phyloP scores from a whole-genome alignment of 225 moss, liverwort and hornwort genomes.

The Lunularia cruciata region DNA sequence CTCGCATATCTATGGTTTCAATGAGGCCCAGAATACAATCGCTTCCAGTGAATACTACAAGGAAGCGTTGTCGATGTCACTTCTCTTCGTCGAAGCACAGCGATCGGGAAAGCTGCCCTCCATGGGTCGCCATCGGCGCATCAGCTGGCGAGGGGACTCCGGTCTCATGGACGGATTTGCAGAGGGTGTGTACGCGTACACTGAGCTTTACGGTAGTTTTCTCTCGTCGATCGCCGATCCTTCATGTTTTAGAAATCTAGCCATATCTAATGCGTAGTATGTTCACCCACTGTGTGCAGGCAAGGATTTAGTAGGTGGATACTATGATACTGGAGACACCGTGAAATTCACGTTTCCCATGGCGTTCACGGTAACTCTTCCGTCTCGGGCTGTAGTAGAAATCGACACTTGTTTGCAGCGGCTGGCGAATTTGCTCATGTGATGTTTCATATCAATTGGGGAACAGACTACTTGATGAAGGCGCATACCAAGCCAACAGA shows the following conservation, averaged over 20 bases:
- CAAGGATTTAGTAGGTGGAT: neutral
- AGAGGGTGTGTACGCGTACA: neutral
- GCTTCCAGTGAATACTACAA: neutral
- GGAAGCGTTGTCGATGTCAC: neutral
- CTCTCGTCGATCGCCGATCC: too few relatives aligned
- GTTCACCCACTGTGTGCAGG: too few relatives aligned
- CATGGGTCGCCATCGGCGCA: neutral
- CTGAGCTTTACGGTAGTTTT: too few relatives aligned
- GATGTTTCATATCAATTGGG: neutral
- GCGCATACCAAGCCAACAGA: too few relatives aligned
- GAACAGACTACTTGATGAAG: neutral
- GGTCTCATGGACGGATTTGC: neutral
- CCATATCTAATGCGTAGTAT: too few relatives aligned
- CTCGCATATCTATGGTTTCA: too few relatives aligned
- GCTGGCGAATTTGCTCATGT: neutral
- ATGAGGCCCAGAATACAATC: too few relatives aligned
- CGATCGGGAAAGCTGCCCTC: neutral
- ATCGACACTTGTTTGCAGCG: neutral
- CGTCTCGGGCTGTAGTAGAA: neutral
- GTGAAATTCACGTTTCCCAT: slow-evolving; percentile 1
- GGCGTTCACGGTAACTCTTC: slow-evolving; percentile 2
- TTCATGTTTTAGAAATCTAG: too few relatives aligned
- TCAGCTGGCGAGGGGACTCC: neutral
- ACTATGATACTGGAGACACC: neutral
- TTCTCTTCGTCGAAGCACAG: slow-evolving; percentile 7